A percentile compares a stretch with the other conserved stretches of the same genome.
These are phyloP conservation scores for Blepharisma japonicum DNA, from an alignment of 73 alveolate species.

Conservation along the genomic window DNA sequence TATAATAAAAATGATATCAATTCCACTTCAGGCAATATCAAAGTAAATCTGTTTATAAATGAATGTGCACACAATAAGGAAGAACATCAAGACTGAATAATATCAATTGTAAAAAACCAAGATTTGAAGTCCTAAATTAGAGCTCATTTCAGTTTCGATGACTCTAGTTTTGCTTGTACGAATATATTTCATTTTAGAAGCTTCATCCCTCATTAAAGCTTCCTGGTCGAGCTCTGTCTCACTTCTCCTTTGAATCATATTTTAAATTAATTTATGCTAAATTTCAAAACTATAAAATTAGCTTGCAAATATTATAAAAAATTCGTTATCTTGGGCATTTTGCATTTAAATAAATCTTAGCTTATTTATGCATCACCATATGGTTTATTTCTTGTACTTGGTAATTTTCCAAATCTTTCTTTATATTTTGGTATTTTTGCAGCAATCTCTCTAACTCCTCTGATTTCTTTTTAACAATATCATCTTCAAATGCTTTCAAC, in stretches of 20 bases:
- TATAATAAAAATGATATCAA: not conserved
- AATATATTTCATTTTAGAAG: not conserved
- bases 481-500: not conserved
- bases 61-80: not conserved
- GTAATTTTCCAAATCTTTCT: not conserved
- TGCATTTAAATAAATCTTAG: too few species aligned
- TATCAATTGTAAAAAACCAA: constrained; percentile 9
- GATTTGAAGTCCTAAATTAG: constrained; percentile 16
- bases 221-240: too few species aligned
- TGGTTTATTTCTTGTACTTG: constrained; percentile 1
- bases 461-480: not conserved
- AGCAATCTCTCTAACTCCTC: not conserved
- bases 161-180: not conserved
- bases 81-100: constrained; percentile 2
- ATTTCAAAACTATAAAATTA: too few species aligned
- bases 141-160: constrained; percentile 18
- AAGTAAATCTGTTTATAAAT: constrained; percentile 4
- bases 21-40: not conserved
- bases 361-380: too few species aligned
- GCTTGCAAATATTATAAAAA: too few species aligned
- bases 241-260: too few species aligned
- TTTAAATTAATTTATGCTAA: too few species aligned
- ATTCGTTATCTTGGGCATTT: too few species aligned
- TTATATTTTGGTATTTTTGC: constrained; percentile 15
- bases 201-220: too few species aligned